Conservation (phyloP, 2,329 filamentous ascomycete species). For the Cladophialophora immunda region DNA sequence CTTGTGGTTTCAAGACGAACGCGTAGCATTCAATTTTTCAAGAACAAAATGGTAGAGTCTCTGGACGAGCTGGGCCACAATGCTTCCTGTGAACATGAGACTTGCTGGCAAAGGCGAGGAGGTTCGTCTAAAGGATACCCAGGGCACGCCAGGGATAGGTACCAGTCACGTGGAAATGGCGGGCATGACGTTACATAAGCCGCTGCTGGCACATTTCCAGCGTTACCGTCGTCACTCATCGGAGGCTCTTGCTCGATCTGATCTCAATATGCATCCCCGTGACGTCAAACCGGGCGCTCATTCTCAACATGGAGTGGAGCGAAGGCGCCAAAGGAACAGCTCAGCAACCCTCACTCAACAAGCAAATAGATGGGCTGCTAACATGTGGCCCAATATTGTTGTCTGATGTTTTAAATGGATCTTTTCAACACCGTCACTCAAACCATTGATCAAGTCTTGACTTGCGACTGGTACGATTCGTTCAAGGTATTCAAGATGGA, state of each 20-base stretch:
- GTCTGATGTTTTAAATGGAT: slow-evolving; percentile 35
- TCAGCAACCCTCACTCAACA: slow-evolving; percentile 20
- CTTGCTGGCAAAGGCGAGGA: too few relatives aligned
- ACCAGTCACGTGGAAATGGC: background rate
- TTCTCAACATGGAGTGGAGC: background rate
- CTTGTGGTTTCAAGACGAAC: too few relatives aligned
- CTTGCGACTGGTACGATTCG: slow-evolving; percentile 39
- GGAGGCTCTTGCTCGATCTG: background rate
- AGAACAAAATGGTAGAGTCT: too few relatives aligned
- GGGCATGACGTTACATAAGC: background rate
- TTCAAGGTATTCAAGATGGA: slow-evolving; percentile 35
- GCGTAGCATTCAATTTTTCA: too few relatives aligned
- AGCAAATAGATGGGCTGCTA: background rate
- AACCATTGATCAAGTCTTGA: slow-evolving; percentile 37
- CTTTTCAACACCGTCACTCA: slow-evolving; percentile 39
- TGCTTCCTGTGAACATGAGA: too few relatives aligned
- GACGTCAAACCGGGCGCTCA: background rate
- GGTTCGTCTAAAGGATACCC: too few relatives aligned
- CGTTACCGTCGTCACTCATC: background rate
- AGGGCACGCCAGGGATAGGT: too few relatives aligned
- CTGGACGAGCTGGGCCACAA: too few relatives aligned
- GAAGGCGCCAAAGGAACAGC: slow-evolving; percentile 1
- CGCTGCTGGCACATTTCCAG: background rate
- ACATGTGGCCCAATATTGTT: background rate
- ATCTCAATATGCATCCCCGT: background rate